These are phyloP conservation scores for Ophiocordyceps camponoti-saundersi DNA, from an alignment of 2,329 filamentous ascomycete species.

Conservation along the genomic window DNA sequence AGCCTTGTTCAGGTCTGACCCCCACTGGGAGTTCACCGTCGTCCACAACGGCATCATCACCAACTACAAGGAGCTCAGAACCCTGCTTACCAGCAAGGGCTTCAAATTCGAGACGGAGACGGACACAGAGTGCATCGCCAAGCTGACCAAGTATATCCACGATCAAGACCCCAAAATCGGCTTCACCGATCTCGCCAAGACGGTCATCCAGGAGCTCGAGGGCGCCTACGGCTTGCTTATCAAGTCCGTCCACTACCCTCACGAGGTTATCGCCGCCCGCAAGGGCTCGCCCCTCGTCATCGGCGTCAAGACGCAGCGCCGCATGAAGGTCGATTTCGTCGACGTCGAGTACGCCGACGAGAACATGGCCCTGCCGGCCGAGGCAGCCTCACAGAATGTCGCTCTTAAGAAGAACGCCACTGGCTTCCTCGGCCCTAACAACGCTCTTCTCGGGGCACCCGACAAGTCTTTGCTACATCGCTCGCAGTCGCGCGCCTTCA, in stretches of 20 bases:
- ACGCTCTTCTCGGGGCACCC: slow-evolving; percentile 58
- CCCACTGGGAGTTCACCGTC: slow-evolving; percentile 87
- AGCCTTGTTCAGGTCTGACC: slow-evolving; percentile 53
- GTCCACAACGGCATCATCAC: slow-evolving; percentile 99
- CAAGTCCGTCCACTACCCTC: slow-evolving; percentile 97
- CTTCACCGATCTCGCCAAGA: slow-evolving; percentile 93
- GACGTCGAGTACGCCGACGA: slow-evolving; percentile 95
- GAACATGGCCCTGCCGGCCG: slow-evolving; percentile 66
- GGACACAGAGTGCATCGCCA: slow-evolving; percentile 97
- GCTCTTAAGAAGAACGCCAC: slow-evolving; percentile 78
- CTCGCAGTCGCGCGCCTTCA: slow-evolving; percentile 95
- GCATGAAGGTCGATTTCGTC: slow-evolving; percentile 99
- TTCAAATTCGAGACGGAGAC: slow-evolving; percentile 99
- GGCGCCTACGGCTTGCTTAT: slow-evolving; percentile 93
- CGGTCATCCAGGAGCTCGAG: slow-evolving; percentile 95
- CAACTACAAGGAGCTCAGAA: slow-evolving; percentile 99
- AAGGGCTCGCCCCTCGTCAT: slow-evolving; percentile 97
- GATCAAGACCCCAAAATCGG: slow-evolving; percentile 87
- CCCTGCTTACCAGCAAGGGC: slow-evolving; percentile 80
- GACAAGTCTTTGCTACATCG: slow-evolving; percentile 98
- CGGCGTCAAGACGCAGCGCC: slow-evolving; percentile 89
- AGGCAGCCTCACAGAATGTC: slow-evolving; percentile 89
- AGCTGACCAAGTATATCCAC: slow-evolving; percentile 95
- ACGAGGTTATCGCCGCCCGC: slow-evolving; percentile 92
- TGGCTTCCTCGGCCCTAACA: slow-evolving; percentile 47